Base-by-base conservation (phyloP, 805 yeast species). In the Priceomyces fermenticarens region DNA sequence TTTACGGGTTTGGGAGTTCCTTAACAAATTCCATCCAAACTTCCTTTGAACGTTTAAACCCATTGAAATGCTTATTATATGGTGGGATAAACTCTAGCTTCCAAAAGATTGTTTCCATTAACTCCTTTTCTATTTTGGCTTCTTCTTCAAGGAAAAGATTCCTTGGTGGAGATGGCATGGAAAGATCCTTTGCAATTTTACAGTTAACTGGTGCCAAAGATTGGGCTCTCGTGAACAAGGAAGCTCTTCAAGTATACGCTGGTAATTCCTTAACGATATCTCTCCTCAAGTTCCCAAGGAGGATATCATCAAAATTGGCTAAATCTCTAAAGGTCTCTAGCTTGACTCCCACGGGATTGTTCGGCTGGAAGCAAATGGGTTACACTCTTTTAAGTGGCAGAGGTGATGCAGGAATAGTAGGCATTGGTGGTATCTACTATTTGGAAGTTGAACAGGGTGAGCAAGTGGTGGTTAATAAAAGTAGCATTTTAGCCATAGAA, bases 161-260 rank as follows among this genome's bases (percentile, higher is more conserved):
- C 30, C 36, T 47, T 5, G 52, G 42, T 31, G 33, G 32, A 28
- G 37, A 45, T 35, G 51, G 42, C 34, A 60, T 55, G 28, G 45
- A 55, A 13, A 70, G 65, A 35, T 62, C 80, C 2, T 71, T 78
- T 45, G 72, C 70, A 8, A 64, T 60, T 32, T 42, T 82, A 17
- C 45, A 62, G 3, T 53, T 82, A 42, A 85, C 82, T 46, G 88
- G 88, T 2, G 62, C 76, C 0, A 56, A 57, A 13, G 88, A 82
- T 50, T 82, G 85, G 85, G 84, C 83, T 1, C 42, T 82, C 3
- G 63, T 82, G 35, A 65, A 73, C 32, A 60, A 67, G 1, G 54
- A 63, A 11, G 66, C 81, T 0, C 53, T 82, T 15, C 79, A 78
- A 35, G 74, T 71, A 0, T 79, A 70, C 47, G 55, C 75, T 6